A percentile compares a stretch with the other conserved stretches of the same genome.
phyloP scores from a whole-genome alignment of 768 basidiomycete species.

The Crucibulum laeve region DNA sequence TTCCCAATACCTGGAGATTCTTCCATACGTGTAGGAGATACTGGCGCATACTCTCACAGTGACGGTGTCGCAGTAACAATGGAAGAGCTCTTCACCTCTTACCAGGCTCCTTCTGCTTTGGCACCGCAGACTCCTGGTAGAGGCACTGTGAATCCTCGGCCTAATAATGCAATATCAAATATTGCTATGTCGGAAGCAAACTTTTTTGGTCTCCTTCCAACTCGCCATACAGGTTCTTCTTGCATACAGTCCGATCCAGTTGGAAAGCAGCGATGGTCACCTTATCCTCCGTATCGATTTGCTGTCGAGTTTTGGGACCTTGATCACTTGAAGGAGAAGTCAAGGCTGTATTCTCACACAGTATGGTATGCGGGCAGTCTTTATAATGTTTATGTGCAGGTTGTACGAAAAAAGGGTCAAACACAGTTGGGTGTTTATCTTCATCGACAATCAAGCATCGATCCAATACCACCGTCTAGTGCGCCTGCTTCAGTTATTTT shows the following conservation, averaged over 20 bases:
- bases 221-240: constrained; percentile 33
- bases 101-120: constrained; percentile 23
- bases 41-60: constrained; percentile 41
- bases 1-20: constrained; percentile 67
- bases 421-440: constrained; percentile 85
- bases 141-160: neutral
- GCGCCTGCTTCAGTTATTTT: constrained; percentile 31
- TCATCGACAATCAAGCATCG: constrained; percentile 79
- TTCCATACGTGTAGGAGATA: constrained; percentile 74
- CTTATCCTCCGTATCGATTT: constrained; percentile 80
- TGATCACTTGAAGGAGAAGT: constrained; percentile 78
- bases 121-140: constrained; percentile 7
- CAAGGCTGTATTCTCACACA: constrained; percentile 77
- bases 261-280: constrained; percentile 55
- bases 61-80: constrained; percentile 41
- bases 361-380: constrained; percentile 88
- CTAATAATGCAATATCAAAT: neutral
- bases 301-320: constrained; percentile 90
- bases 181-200: constrained; percentile 39
- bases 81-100: constrained; percentile 63
- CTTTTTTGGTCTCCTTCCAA: constrained; percentile 60
- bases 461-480: constrained; percentile 73
- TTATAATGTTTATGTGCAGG: constrained; percentile 87
- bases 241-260: constrained; percentile 38
- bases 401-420: constrained; percentile 74